These are phyloP conservation scores for Astragalus membranaceus DNA, from an alignment of 306 rosid genomes.

Conservation along the genomic window DNA sequence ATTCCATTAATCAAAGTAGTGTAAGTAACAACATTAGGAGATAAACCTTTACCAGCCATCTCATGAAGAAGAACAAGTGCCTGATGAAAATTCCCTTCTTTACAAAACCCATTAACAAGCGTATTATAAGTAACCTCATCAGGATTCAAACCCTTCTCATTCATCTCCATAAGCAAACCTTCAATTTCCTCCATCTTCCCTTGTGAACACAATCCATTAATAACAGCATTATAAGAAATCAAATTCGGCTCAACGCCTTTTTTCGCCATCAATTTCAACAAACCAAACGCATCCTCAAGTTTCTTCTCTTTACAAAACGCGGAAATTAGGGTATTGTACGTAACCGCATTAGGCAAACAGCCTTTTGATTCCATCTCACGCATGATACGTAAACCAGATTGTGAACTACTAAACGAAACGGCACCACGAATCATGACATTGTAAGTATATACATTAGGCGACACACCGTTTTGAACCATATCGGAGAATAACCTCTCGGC, in stretches of 20 bases:
- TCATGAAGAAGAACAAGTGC: slow-evolving; percentile 63
- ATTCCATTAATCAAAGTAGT: slow-evolving; percentile 67
- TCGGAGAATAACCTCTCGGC: slow-evolving; percentile 48
- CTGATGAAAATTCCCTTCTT: slow-evolving; percentile 75
- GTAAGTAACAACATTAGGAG: slow-evolving; percentile 76
- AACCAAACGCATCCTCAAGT: slow-evolving; percentile 45
- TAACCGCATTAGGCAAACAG: slow-evolving; percentile 66
- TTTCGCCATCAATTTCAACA: slow-evolving; percentile 44
- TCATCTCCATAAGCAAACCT: slow-evolving; percentile 53
- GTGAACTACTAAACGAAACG: slow-evolving; percentile 39
- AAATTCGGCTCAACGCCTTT: slow-evolving; percentile 64
- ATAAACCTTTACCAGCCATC: slow-evolving; percentile 66
- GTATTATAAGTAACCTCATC: slow-evolving; percentile 78
- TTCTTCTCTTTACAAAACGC: slow-evolving; percentile 49
- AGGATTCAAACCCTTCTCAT: slow-evolving; percentile 42
- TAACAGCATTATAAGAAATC: slow-evolving; percentile 67
- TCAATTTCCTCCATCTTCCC: slow-evolving; percentile 59
- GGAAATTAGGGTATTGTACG: slow-evolving; percentile 64
- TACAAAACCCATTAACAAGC: slow-evolving; percentile 71
- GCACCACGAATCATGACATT: slow-evolving; percentile 76
- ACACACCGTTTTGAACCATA: slow-evolving; percentile 48
- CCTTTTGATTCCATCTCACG: slow-evolving; percentile 65
- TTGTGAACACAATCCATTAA: slow-evolving; percentile 67
- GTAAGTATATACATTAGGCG: slow-evolving; percentile 71
- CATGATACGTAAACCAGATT: slow-evolving; percentile 41